Evolutionary conservation across 2,329 filamentous ascomycete species (phyloP).

Genomic region (Xylariaceae sp.): DNA sequence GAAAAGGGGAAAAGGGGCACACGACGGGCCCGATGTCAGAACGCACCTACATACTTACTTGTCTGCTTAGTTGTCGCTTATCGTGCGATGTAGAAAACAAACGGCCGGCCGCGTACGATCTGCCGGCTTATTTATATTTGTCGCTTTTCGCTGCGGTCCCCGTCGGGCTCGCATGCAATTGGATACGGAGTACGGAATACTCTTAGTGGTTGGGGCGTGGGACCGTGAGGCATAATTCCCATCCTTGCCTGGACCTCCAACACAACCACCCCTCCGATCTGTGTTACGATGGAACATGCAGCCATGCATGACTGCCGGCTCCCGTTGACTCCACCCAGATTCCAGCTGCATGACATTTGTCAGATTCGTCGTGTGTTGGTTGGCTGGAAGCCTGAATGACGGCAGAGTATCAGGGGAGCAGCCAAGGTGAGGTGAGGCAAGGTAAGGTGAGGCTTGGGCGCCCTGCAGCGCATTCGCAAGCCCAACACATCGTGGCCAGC

Average conservation of each 20-base stretch:
- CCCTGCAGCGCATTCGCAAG: slow-evolving; percentile 1
- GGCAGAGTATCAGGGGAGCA: background rate
- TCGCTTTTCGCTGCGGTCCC: background rate
- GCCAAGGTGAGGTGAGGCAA: slow-evolving; percentile 1
- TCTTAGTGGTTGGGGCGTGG: background rate
- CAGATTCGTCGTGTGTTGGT: slow-evolving; percentile 10
- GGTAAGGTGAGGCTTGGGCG: slow-evolving; percentile 11
- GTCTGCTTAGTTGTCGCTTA: background rate
- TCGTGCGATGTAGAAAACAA: background rate
- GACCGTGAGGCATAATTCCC: slow-evolving; percentile 5
- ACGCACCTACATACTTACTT: background rate
- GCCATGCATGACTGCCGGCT: slow-evolving; percentile 11
- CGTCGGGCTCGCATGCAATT: background rate
- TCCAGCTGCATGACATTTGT: slow-evolving; percentile 12
- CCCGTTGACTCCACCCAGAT: slow-evolving; percentile 6
- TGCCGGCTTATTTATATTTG: background rate
- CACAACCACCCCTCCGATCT: slow-evolving; percentile 8
- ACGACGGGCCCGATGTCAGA: background rate
- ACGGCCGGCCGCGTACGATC: background rate
- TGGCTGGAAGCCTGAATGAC: slow-evolving; percentile 3
- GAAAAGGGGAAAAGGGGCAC: background rate
- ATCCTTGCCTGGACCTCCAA: background rate
- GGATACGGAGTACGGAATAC: background rate
- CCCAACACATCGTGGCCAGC: slow-evolving; percentile 12
- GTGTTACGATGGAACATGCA: slow-evolving; percentile 8